phyloP scores from a whole-genome alignment of 306 rosid genomes.

The Quercus aquifolioides region DNA sequence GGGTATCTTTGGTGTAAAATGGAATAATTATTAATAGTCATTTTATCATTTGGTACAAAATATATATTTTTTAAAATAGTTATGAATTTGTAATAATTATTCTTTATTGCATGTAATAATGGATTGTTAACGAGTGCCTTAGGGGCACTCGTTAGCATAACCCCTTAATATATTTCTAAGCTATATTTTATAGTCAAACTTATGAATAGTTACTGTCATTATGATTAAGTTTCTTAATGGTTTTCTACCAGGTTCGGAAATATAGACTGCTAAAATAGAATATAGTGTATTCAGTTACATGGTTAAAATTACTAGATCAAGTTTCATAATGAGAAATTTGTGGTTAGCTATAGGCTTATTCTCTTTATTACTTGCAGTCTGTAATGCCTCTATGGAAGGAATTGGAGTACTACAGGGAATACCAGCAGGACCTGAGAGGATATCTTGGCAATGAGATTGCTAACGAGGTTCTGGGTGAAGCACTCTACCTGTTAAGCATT shows the following conservation, averaged over 20 bases:
- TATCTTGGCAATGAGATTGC: conserved; percentile 43
- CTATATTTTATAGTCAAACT: too few species aligned
- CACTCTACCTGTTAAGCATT: conserved; percentile 42
- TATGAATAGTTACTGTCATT: neutral
- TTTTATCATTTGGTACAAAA: too few species aligned
- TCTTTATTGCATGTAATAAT: too few species aligned
- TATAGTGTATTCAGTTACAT: neutral
- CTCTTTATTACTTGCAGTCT: conserved; percentile 35
- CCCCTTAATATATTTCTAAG: too few species aligned
- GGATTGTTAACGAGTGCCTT: too few species aligned
- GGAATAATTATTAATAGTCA: too few species aligned
- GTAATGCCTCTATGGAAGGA: conserved; percentile 65
- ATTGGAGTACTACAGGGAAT: conserved; percentile 47
- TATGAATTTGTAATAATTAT: too few species aligned
- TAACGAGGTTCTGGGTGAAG: conserved; percentile 38
- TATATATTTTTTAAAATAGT: too few species aligned
- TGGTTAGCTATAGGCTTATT: neutral
- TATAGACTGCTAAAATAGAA: neutral
- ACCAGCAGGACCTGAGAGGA: conserved; percentile 39
- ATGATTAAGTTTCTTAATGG: neutral
- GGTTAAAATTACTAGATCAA: neutral
- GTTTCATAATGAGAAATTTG: neutral
- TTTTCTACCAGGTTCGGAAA: neutral
- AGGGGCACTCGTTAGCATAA: too few species aligned
- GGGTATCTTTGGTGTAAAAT: too few species aligned